These are phyloP conservation scores for Aspergillus ellipticus DNA, from an alignment of 495 filamentous ascomycete genomes.

Conservation along the genomic window DNA sequence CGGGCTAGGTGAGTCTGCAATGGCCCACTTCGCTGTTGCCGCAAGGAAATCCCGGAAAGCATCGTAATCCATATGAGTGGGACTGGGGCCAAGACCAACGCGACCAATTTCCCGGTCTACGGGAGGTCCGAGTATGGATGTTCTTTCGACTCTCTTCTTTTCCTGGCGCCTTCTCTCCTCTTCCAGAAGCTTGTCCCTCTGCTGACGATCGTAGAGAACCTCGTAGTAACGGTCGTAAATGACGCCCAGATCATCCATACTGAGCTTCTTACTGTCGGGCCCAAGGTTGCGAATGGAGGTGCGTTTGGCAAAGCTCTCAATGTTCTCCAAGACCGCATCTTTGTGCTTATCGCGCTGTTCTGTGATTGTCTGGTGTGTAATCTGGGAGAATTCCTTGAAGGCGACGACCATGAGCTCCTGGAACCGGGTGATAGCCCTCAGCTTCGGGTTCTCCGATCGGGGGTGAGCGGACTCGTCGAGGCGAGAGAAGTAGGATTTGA, in stretches of 20 bases:
- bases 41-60: slow-evolving; percentile 92
- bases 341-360: slow-evolving; percentile 91
- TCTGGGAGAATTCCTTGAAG: slow-evolving; percentile 94
- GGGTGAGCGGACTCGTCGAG: slow-evolving; percentile 96
- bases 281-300: slow-evolving; percentile 95
- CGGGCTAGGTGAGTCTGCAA: slow-evolving; percentile 69
- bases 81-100: slow-evolving; percentile 83
- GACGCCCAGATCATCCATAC: slow-evolving; percentile 76
- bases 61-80: slow-evolving; percentile 92
- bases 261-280: slow-evolving; percentile 87
- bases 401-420: slow-evolving; percentile 98
- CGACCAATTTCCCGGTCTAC: slow-evolving; percentile 57
- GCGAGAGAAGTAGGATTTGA: slow-evolving; percentile 90
- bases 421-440: slow-evolving; percentile 88
- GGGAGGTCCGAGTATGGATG: slow-evolving; percentile 39
- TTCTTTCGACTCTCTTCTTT: slow-evolving; percentile 52
- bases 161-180: slow-evolving; percentile 61
- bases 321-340: slow-evolving; percentile 84
- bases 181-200: slow-evolving; percentile 71
- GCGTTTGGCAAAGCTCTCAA: slow-evolving; percentile 94
- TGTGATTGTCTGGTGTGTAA: slow-evolving; percentile 86
- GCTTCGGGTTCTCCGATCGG: slow-evolving; percentile 86
- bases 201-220: slow-evolving; percentile 84
- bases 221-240: slow-evolving; percentile 93
- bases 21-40: slow-evolving; percentile 83